Evolutionary conservation across 2,329 filamentous ascomycete species (phyloP).

Genomic region (Acrodontium crateriforme): DNA sequence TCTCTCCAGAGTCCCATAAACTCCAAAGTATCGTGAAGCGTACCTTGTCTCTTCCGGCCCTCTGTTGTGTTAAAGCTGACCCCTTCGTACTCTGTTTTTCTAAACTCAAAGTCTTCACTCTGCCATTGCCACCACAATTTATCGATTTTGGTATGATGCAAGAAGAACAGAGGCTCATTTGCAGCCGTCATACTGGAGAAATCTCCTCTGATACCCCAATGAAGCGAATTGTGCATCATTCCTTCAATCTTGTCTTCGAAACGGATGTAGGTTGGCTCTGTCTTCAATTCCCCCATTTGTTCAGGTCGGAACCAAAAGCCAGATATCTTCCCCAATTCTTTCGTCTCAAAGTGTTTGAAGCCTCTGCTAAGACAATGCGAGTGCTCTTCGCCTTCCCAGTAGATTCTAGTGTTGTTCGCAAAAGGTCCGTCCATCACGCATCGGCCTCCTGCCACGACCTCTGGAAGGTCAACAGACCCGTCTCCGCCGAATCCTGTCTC

Average conservation of each 20-base stretch:
- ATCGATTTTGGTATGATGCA: conserved; percentile 17
- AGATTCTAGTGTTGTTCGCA: conserved; percentile 5
- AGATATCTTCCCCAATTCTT: conserved; percentile 9
- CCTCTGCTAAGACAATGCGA: conserved; percentile 14
- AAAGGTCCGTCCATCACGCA: conserved; percentile 17
- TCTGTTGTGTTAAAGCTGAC: conserved; percentile 5
- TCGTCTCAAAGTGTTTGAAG: conserved; percentile 6
- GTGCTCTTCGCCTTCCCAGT: conserved; percentile 5
- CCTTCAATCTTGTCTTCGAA: conserved; percentile 11
- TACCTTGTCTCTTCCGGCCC: conserved; percentile 9
- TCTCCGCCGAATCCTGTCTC: conserved; percentile 11
- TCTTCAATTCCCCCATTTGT: conserved; percentile 8
- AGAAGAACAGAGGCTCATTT: conserved; percentile 15
- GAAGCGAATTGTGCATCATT: conserved; percentile 12
- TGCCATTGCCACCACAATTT: conserved; percentile 15
- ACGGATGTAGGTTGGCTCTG: conserved; percentile 5
- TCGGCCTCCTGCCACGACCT: conserved; percentile 9
- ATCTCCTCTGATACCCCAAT: conserved; percentile 12
- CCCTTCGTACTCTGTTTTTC: conserved; percentile 7
- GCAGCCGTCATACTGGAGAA: conserved; percentile 13
- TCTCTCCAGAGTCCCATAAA: conserved; percentile 8
- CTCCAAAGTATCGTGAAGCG: conserved; percentile 10
- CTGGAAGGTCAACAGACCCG: conserved; percentile 4
- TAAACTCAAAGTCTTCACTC: conserved; percentile 6
- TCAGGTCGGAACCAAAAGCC: conserved; percentile 8